phyloP scores from a whole-genome alignment of 1,139 yeast genomes.

The Hemisphaericaspora subhashii region DNA sequence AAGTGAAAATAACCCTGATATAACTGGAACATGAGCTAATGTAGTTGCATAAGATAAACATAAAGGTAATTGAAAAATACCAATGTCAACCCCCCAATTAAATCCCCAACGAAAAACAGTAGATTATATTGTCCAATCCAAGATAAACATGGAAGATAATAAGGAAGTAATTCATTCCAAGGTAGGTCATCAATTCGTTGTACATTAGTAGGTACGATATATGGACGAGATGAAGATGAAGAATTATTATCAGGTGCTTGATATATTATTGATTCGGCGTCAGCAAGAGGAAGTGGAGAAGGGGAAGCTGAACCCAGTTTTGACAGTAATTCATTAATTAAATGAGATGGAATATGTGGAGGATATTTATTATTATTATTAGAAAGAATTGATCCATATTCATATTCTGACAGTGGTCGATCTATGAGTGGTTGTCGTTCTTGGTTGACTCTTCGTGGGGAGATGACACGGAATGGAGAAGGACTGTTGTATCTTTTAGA shows the following conservation, averaged over 20 bases:
- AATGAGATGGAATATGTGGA: slow-evolving; percentile 4
- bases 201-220: slow-evolving; percentile 26
- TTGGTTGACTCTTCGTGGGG: slow-evolving; percentile 30
- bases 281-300: slow-evolving; percentile 7
- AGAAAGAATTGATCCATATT: slow-evolving; percentile 15
- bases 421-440: slow-evolving; percentile 25
- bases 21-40: slow-evolving; percentile 86
- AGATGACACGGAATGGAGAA: slow-evolving; percentile 33
- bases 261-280: slow-evolving; percentile 20
- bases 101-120: slow-evolving; percentile 63
- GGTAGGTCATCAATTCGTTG: slow-evolving; percentile 22
- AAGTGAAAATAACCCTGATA: slow-evolving; percentile 79
- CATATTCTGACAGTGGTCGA: slow-evolving; percentile 10
- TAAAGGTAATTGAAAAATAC: slow-evolving; percentile 93
- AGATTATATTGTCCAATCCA: slow-evolving; percentile 71
- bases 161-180: slow-evolving; percentile 46
- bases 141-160: slow-evolving; percentile 77
- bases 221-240: slow-evolving; percentile 9
- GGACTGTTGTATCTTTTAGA: slow-evolving; percentile 26
- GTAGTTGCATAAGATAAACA: slow-evolving; percentile 88
- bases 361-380: background rate
- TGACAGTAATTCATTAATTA: slow-evolving; percentile 3
- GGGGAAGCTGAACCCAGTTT: background rate
- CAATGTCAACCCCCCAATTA: slow-evolving; percentile 81
- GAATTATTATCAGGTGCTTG: slow-evolving; percentile 3